phyloP scores from a whole-genome alignment of 2,329 filamentous ascomycete species.

The Cercospora sp. region DNA sequence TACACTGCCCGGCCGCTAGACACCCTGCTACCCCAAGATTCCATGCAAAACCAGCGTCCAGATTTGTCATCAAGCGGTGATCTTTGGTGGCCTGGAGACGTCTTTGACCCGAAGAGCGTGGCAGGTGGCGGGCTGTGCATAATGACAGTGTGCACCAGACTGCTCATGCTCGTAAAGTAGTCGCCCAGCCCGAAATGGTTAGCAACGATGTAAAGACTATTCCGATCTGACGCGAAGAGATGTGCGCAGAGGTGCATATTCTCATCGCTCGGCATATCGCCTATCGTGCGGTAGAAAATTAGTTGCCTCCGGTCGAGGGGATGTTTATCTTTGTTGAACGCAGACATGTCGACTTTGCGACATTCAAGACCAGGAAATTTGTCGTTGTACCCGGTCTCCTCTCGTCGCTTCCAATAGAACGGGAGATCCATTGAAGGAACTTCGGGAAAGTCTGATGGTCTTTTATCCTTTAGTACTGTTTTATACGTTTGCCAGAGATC shows the following conservation, averaged over 20 bases:
- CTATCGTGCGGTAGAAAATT: constrained; percentile 50
- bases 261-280: constrained; percentile 42
- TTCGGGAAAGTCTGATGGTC: constrained; percentile 37
- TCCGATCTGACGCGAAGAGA: constrained; percentile 59
- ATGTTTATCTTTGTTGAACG: constrained; percentile 46
- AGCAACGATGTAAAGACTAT: constrained; percentile 55
- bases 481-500: constrained; percentile 42
- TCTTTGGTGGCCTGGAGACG: background rate
- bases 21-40: constrained; percentile 49
- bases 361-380: constrained; percentile 50
- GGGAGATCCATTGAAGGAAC: constrained; percentile 42
- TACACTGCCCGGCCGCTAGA: constrained; percentile 50
- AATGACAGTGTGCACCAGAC: constrained; percentile 51
- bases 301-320: constrained; percentile 46
- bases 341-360: constrained; percentile 55
- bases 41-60: constrained; percentile 52
- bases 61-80: constrained; percentile 36
- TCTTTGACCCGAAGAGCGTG: constrained; percentile 40
- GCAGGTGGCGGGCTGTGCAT: constrained; percentile 48
- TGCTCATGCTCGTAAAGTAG: constrained; percentile 47
- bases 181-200: constrained; percentile 50
- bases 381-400: constrained; percentile 43
- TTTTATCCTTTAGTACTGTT: constrained; percentile 39
- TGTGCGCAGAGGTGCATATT: constrained; percentile 61
- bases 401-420: constrained; percentile 39